These are phyloP conservation scores for Haberlea rhodopensis DNA, from an alignment of 257 asterid species.

Conservation along the genomic window DNA sequence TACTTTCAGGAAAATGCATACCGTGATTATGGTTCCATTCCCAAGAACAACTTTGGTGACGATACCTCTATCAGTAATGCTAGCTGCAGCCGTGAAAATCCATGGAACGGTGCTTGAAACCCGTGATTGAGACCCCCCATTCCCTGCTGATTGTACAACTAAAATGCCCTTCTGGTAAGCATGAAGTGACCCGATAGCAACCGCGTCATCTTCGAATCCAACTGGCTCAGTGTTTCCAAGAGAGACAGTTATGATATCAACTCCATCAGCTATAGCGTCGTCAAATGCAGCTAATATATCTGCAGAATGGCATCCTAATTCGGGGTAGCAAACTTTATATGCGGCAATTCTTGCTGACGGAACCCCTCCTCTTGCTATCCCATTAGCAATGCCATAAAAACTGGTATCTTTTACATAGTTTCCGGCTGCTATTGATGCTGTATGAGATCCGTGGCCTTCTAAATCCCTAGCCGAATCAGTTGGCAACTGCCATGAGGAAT, in stretches of 20 bases:
- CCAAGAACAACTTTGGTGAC: slow-evolving; percentile 23
- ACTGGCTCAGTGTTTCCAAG: not conserved
- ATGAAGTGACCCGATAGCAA: slow-evolving; percentile 42
- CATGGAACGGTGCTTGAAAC: slow-evolving; percentile 27
- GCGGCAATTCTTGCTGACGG: slow-evolving; percentile 36
- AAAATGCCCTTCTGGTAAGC: slow-evolving; percentile 31
- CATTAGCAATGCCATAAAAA: slow-evolving; percentile 29
- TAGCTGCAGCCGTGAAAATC: slow-evolving; percentile 33
- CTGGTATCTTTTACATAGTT: slow-evolving; percentile 18
- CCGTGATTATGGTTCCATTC: slow-evolving; percentile 21
- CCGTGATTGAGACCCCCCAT: not conserved
- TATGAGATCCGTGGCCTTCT: slow-evolving; percentile 38
- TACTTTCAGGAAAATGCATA: not conserved
- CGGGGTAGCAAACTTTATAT: slow-evolving; percentile 23
- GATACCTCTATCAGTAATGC: slow-evolving; percentile 22
- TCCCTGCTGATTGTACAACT: slow-evolving; percentile 29
- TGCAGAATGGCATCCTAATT: not conserved
- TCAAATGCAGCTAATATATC: slow-evolving; percentile 37
- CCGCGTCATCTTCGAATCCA: not conserved
- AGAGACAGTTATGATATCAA: slow-evolving; percentile 37
- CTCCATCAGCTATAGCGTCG: slow-evolving; percentile 53
- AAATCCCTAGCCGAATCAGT: slow-evolving; percentile 18
- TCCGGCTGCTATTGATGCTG: slow-evolving; percentile 42
- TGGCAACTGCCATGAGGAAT: too few species aligned
- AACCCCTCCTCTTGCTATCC: slow-evolving; percentile 35